Conservation (phyloP, 2,329 filamentous ascomycete genomes). For the Fusarium metavorans region DNA sequence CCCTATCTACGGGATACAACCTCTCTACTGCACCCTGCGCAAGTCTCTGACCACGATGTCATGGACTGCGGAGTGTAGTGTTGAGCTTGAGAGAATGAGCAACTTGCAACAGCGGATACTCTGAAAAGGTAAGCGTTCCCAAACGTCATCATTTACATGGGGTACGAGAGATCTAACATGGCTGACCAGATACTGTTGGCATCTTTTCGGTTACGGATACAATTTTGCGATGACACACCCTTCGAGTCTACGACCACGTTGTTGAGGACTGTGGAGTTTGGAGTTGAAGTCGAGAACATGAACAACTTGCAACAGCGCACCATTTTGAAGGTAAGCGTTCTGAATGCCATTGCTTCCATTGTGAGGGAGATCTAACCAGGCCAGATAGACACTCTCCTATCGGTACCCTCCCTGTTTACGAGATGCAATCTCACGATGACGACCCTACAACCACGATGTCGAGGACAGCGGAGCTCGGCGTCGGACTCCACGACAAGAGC, state of each 20-base stretch:
- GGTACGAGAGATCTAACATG: no score
- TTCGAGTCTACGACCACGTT: background rate
- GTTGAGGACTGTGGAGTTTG: background rate
- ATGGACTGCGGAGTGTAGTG: no score
- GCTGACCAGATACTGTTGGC: no score
- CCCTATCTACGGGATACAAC: background rate
- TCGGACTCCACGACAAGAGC: background rate
- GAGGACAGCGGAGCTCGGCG: background rate
- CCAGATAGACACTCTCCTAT: background rate
- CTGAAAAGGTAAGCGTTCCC: no score
- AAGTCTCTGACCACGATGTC: no score
- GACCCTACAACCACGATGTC: background rate
- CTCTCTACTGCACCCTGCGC: no score
- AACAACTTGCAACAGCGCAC: background rate
- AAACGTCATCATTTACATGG: no score
- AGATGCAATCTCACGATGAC: background rate
- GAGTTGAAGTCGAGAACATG: background rate
- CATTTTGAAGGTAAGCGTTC: background rate
- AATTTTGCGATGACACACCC: background rate
- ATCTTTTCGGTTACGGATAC: background rate
- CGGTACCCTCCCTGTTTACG: background rate
- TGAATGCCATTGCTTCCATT: background rate
- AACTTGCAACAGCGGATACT: no score
- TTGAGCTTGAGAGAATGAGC: no score
- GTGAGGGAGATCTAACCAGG: background rate